Percentiles rank a stretch among this genome's conserved stretches.
Evolutionary conservation across 768 basidiomycete genomes (phyloP).

Genomic region (Mycena leptocephala): DNA sequence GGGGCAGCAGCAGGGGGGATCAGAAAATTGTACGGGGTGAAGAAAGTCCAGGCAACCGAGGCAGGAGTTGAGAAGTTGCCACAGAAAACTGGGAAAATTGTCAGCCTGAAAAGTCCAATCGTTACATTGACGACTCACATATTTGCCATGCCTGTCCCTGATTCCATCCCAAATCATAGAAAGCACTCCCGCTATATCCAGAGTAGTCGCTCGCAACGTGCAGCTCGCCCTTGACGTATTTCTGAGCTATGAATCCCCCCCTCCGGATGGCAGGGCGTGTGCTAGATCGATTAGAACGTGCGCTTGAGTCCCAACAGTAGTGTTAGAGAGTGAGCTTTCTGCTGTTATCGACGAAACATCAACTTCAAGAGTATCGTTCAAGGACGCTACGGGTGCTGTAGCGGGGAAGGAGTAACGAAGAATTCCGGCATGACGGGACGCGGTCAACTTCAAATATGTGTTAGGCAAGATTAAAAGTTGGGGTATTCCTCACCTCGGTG

Average conservation of each 20-base stretch:
- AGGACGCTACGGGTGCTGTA: neutral
- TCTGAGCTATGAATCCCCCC: constrained; percentile 8
- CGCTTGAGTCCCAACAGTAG: neutral
- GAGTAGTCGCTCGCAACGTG: constrained; percentile 14
- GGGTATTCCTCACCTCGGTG: neutral
- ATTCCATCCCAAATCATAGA: constrained; percentile 12
- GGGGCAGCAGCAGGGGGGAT: neutral
- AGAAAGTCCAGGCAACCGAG: neutral
- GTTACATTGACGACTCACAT: neutral
- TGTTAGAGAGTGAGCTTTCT: neutral
- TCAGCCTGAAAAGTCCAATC: neutral
- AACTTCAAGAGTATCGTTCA: neutral
- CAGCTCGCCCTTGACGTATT: constrained; percentile 18
- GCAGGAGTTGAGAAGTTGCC: constrained; percentile 7
- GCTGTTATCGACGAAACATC: neutral
- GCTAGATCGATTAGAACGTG: constrained; percentile 7
- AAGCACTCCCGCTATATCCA: neutral
- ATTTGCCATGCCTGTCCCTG: constrained; percentile 12
- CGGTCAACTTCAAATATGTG: neutral
- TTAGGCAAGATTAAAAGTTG: neutral
- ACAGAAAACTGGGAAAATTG: neutral
- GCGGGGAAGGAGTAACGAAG: neutral
- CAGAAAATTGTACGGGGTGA: constrained; percentile 14
- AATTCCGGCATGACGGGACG: constrained; percentile 3
- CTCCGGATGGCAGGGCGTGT: neutral